phyloP scores from a whole-genome alignment of 108 stramenopile species.

The Cyclostephanos invisitatus region DNA sequence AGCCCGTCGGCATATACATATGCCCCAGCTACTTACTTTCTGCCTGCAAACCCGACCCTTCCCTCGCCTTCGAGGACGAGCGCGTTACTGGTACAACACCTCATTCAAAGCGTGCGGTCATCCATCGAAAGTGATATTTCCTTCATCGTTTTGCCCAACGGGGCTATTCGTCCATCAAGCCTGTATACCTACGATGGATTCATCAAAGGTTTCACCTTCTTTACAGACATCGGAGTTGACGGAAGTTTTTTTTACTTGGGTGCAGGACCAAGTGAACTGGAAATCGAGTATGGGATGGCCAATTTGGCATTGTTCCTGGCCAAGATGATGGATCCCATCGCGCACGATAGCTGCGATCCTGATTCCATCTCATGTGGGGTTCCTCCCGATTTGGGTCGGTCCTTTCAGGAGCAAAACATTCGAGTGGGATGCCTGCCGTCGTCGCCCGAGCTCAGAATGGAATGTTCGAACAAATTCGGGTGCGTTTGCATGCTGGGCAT shows the following conservation, averaged over 20 bases:
- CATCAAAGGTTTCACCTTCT: background rate
- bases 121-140: background rate
- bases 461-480: background rate
- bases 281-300: conserved; percentile 2
- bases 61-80: background rate
- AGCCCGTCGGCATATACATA: background rate
- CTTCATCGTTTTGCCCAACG: background rate
- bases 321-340: background rate
- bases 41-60: background rate
- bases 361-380: background rate
- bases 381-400: background rate
- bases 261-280: background rate
- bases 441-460: background rate
- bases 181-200: conserved; percentile 1
- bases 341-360: conserved; percentile 2
- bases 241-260: background rate
- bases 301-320: background rate
- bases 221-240: background rate
- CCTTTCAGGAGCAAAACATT: background rate
- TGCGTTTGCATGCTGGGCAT: conserved; percentile 6
- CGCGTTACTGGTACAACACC: background rate
- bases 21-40: background rate
- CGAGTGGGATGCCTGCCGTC: conserved; percentile 1
- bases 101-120: background rate
- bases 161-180: background rate